Conservation (phyloP, 2,329 filamentous ascomycete species). For the Coniochaeta pulveracea region DNA sequence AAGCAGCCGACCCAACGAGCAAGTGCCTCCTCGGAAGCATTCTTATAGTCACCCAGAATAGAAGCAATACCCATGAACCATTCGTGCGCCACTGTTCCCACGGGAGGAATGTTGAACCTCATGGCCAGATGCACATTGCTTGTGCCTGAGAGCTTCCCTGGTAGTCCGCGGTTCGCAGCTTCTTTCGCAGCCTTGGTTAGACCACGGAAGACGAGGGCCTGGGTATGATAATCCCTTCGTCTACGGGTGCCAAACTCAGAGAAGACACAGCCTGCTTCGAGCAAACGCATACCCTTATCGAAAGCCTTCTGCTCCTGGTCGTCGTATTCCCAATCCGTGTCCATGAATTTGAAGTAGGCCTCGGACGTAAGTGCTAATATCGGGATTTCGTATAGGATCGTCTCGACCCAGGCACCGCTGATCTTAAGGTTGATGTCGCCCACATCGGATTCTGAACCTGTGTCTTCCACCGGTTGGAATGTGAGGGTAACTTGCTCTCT, state of each 20-base stretch:
- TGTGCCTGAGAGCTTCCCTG: constrained; percentile 72
- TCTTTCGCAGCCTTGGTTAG: constrained; percentile 70
- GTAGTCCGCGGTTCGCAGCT: constrained; percentile 48
- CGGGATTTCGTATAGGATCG: constrained; percentile 95
- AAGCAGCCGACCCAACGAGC: constrained; percentile 88
- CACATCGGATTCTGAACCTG: constrained; percentile 49
- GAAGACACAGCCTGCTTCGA: constrained; percentile 76
- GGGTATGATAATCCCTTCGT: constrained; percentile 86
- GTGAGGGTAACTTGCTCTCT: constrained; percentile 65
- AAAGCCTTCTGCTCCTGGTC: constrained; percentile 79
- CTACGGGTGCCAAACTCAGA: constrained; percentile 91
- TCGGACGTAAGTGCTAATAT: constrained; percentile 86
- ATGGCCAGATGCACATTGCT: constrained; percentile 97
- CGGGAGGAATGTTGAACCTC: constrained; percentile 73
- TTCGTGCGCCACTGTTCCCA: constrained; percentile 88
- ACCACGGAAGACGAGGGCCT: constrained; percentile 82
- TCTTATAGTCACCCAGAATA: constrained; percentile 73
- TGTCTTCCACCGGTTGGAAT: constrained; percentile 49
- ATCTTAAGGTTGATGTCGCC: constrained; percentile 71
- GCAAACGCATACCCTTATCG: constrained; percentile 64
- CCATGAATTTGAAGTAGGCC: constrained; percentile 94
- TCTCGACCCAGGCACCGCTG: constrained; percentile 81
- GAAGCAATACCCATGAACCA: constrained; percentile 99
- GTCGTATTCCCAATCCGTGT: constrained; percentile 82
- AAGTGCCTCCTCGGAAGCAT: constrained; percentile 74